Evolutionary conservation across 768 basidiomycete species (phyloP).

Genomic region (Collybiopsis luxurians): DNA sequence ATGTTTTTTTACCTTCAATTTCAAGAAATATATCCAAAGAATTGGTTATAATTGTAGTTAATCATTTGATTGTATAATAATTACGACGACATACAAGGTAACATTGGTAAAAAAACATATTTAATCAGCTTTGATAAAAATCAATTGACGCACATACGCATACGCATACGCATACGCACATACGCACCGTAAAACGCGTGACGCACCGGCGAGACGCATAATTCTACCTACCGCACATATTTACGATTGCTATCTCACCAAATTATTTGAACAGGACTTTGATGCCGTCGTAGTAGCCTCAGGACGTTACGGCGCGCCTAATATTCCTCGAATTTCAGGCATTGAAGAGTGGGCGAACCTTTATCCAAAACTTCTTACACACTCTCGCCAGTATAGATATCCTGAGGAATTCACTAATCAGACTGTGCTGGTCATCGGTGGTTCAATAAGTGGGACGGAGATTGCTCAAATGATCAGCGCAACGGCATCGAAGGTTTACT

Average conservation of each 20-base stretch:
- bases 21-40: too few relatives aligned
- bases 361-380: conserved; percentile 32
- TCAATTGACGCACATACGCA: too few relatives aligned
- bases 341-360: conserved; percentile 28
- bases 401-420: conserved; percentile 34
- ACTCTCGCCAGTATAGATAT: conserved; percentile 40
- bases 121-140: too few relatives aligned
- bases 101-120: too few relatives aligned
- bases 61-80: too few relatives aligned
- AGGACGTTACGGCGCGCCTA: conserved; percentile 33
- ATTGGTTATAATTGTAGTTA: too few relatives aligned
- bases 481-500: conserved; percentile 29
- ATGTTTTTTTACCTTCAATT: too few relatives aligned
- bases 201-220: too few relatives aligned
- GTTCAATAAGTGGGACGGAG: conserved; percentile 25
- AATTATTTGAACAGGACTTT: conserved; percentile 24
- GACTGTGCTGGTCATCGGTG: conserved; percentile 42
- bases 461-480: conserved; percentile 23
- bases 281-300: conserved; percentile 33
- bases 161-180: too few relatives aligned
- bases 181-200: too few relatives aligned
- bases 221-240: too few relatives aligned
- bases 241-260: conserved; percentile 11
- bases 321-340: conserved; percentile 30
- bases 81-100: too few relatives aligned